These are phyloP conservation scores for Neofusicoccum parvum DNA, from an alignment of 2,329 filamentous ascomycete species.

Conservation along the genomic window DNA sequence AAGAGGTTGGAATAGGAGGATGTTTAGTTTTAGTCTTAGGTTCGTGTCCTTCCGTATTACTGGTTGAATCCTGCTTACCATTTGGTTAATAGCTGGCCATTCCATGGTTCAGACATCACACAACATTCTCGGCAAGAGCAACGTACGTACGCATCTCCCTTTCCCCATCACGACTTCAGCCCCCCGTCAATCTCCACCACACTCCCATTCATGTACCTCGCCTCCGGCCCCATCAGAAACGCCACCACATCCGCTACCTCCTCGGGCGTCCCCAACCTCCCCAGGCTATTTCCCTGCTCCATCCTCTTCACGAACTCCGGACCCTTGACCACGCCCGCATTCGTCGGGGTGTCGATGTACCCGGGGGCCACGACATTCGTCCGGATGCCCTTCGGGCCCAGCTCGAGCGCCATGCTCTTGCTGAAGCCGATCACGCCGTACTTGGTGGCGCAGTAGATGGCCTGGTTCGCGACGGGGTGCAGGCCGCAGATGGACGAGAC, in stretches of 20 bases:
- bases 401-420: slow-evolving; percentile 21
- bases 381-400: slow-evolving; percentile 17
- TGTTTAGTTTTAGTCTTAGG: too few relatives aligned
- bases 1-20: too few relatives aligned
- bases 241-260: slow-evolving; percentile 55
- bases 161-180: slow-evolving; percentile 12
- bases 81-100: too few relatives aligned
- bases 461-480: slow-evolving; percentile 98
- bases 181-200: slow-evolving; percentile 54
- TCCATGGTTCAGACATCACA: too few relatives aligned
- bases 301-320: slow-evolving; percentile 46
- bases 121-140: too few relatives aligned
- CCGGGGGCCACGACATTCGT: slow-evolving; percentile 30
- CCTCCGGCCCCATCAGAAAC: slow-evolving; percentile 51
- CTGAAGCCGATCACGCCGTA: slow-evolving; percentile 91
- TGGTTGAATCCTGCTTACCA: too few relatives aligned
- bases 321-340: slow-evolving; percentile 53
- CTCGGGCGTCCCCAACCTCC: slow-evolving; percentile 47
- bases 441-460: slow-evolving; percentile 81
- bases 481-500: slow-evolving; percentile 96
- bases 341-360: slow-evolving; percentile 52
- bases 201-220: slow-evolving; percentile 51
- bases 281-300: slow-evolving; percentile 44
- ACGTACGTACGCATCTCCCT: not conserved
- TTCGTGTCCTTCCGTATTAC: too few relatives aligned